Evolutionary conservation across 805 yeast species (phyloP), one percentile per base, ranked within the genome.

Genomic region (Kodamaea kakaduensis): DNA sequence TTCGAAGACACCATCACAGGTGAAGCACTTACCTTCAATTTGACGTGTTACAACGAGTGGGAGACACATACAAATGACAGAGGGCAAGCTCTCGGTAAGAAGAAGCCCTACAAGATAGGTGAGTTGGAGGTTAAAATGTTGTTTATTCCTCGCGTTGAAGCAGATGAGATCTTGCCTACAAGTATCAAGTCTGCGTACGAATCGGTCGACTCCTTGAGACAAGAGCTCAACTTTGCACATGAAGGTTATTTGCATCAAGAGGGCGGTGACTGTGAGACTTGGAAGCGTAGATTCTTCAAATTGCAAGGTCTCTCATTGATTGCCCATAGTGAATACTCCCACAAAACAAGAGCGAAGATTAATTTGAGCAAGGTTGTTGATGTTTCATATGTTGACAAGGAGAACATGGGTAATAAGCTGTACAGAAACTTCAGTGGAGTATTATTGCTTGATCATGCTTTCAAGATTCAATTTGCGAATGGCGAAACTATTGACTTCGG

Each of bases 31-130:
- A 67, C 64, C 31, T 77, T 77, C 52, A 66, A 69, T 28, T 51
- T 86, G 28, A 75, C 81, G 7, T 73, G 88, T 45, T 77, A 75
- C 55, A 88, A 87, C 51, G 95, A 87, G 54, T 90, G 97, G 97
- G 83, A 74, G 31, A 56, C 61, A 0, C 47, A 48, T 1, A 46
- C 46, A 12, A 32, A 42, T 6, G 40, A 37, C 10, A 46, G 46
- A 16, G 55, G 54, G 4, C 56, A 57, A 17, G 33, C 17, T 16
- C 50, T 48, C 16, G 56, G 58, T 36, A 48, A 59, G 44, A 52
- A 58, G 36, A 58, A 58, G 27, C 84, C 90, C 2, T 76, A 75
- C 49, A 59, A 69, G 34, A 71, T 85, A 41, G 94, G 83, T n/a
- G 71, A 73, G 34, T 51, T 88, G 29, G 77, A 79, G 44, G 71